phyloP scores from a whole-genome alignment of 768 basidiomycete species.

The Postia placenta region DNA sequence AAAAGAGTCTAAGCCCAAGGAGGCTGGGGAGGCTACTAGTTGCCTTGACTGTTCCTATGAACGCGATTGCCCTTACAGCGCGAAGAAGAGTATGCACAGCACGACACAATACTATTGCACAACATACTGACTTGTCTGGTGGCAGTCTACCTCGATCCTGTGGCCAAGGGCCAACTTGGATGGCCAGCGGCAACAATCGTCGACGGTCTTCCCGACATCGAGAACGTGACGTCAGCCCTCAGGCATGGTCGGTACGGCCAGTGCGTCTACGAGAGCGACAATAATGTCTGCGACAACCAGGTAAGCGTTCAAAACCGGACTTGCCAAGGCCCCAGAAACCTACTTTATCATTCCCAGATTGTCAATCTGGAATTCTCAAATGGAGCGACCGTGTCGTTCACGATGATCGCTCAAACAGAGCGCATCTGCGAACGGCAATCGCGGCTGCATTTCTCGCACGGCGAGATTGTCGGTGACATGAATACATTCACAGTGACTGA shows the following conservation, averaged over 20 bases:
- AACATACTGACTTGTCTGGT: not conserved
- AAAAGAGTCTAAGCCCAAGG: constrained; percentile 60
- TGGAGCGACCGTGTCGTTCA: constrained; percentile 79
- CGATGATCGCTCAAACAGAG: constrained; percentile 84
- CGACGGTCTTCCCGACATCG: constrained; percentile 82
- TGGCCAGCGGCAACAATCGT: constrained; percentile 72
- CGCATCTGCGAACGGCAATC: constrained; percentile 79
- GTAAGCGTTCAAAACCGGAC: constrained; percentile 20
- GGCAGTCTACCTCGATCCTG: constrained; percentile 77
- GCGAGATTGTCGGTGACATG: constrained; percentile 90
- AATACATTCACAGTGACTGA: constrained; percentile 65
- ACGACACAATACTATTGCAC: not conserved
- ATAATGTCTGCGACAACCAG: constrained; percentile 89
- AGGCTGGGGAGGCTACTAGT: constrained; percentile 60
- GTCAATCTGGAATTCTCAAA: constrained; percentile 85
- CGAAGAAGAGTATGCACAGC: constrained; percentile 62
- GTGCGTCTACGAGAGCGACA: constrained; percentile 81
- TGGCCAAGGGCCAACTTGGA: constrained; percentile 40
- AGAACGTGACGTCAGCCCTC: constrained; percentile 75
- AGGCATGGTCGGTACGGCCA: constrained; percentile 64
- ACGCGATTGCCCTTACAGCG: constrained; percentile 75
- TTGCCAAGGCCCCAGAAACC: not conserved
- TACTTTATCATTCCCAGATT: constrained; percentile 34
- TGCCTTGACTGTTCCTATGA: constrained; percentile 76
- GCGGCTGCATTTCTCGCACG: constrained; percentile 78